Base-by-base conservation (phyloP, 441 rosid species). In the Populus trichocarpa region DNA sequence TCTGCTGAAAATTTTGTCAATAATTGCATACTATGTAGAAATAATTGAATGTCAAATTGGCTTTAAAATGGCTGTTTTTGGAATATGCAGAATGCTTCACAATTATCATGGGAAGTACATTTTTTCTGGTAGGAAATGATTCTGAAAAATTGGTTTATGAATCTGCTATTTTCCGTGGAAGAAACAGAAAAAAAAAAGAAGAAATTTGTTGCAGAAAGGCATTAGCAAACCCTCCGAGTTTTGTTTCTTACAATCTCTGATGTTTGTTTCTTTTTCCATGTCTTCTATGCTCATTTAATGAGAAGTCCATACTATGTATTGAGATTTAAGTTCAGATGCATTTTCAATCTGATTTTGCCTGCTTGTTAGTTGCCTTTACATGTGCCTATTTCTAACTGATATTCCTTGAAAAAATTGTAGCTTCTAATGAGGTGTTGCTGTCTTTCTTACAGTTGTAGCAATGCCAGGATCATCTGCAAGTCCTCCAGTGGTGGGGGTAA, bases 401-500 rank as follows among this genome's bases (percentile, higher is more conserved):
- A 70, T 13, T 57, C 30, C 38, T 13, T 22, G 30, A 0, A 22
- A 70, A 18, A 26, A 22, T 28, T 69, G 57, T 50, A 23, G 36
- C 46, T 36, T 68, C 22, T 35, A 8, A 33, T 68, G 10, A 40
- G 32, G 11, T 13, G n/a, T 67, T 33, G 25, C 36, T 8, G 23
- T 16, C 57, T 75, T 26, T 23, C 6, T 65, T 13, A 25, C 72
- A 79, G 79, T 75, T 80, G 79, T 81, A 83, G 89, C 76, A 74
- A 80, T 73, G 70, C 57, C 82, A 78, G 83, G 84, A 22, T 64
- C 86, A 22, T 50, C 90, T 67, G 77, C 86, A 40, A 89, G 87
- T 76, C 76, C 89, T 78, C 88, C 90, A 6, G 99, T 96, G 70
- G 69, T 81, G 69, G 98, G 98, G 67, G 90, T 93, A n/a, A 96